phyloP scores from a whole-genome alignment of 2,329 filamentous ascomycete genomes.

The Cercospora sp. region DNA sequence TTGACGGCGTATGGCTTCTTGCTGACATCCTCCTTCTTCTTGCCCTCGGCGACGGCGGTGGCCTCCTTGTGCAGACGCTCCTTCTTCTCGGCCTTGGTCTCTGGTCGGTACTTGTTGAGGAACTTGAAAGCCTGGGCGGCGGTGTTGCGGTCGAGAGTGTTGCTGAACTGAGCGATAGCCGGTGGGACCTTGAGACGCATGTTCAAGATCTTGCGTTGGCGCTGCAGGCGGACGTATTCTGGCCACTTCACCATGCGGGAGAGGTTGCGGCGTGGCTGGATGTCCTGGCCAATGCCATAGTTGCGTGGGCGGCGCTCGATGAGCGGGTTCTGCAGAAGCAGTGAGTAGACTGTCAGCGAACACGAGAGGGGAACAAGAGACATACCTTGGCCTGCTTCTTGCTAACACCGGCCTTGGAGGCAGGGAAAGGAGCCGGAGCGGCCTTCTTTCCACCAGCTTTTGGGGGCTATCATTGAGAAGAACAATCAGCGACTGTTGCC shows the following conservation, averaged over 20 bases:
- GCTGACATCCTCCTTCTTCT: constrained; percentile 99
- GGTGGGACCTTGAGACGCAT: constrained; percentile 98
- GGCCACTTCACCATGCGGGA: constrained; percentile 99
- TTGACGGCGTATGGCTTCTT: constrained; percentile 99
- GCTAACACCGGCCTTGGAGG: constrained; percentile 77
- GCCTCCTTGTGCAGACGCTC: constrained; percentile 98
- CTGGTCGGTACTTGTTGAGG: constrained; percentile 99
- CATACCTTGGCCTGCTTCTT: constrained; percentile 98
- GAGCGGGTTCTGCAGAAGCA: constrained; percentile 78
- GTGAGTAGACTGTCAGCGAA: constrained; percentile 17
- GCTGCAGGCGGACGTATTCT: constrained; percentile 97
- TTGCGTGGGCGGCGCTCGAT: constrained; percentile 97
- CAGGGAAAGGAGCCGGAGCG: constrained; percentile 93
- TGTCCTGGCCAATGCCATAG: constrained; percentile 98
- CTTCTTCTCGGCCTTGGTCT: constrained; percentile 99
- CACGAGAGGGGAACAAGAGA: constrained; percentile 33
- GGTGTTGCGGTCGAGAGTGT: constrained; percentile 94
- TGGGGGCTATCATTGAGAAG: constrained; percentile 99
- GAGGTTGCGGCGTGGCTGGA: constrained; percentile 94
- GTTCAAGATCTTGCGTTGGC: constrained; percentile 93
- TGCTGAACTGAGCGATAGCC: constrained; percentile 95
- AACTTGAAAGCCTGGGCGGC: constrained; percentile 98
- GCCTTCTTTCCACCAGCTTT: constrained; percentile 92
- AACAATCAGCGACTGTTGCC: constrained; percentile 96
- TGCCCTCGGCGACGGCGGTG: constrained; percentile 94